Base-by-base conservation (phyloP, 345 rosid genomes). In the Firmiana major region DNA sequence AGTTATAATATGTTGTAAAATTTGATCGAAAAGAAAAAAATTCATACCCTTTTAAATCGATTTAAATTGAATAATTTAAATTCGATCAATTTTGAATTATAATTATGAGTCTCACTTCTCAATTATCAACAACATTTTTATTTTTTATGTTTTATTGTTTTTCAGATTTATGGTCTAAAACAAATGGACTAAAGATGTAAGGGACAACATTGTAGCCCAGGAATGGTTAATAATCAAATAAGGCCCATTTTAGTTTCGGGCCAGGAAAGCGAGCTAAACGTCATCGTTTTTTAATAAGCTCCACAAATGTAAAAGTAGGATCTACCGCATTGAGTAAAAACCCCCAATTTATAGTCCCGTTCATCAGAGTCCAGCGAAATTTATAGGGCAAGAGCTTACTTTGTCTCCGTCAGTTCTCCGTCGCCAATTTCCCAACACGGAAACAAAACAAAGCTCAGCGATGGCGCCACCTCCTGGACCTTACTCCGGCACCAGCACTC, bases 381-480 rank as follows among this genome's bases (percentile, higher is more conserved):
- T 67, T 24, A 16, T 68, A 77, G 79, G 79, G 79, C 75, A 24
- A 17, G 22, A 21, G 21, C 22, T 45, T 48, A 4, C 55, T 16
- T 51, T 0, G 36, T n/a, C 24, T 21, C 1, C 19, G 7, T 16
- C n/a, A 13, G 48, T 6, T 24, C n/a, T 49, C 51, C 49, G 71
- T 31, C 45, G 9, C 38, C 63, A 65, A 65, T n/a, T 40, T 34
- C 43, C 15, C 17, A 4, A 70, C 12, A 31, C 7, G 3, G 21
- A 59, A 58, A 8, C 75, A 42, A 73, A 78, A 3, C 45, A 5
- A 63, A 3, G 46, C 58, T 12, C 28, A 45, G 16, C 71, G 76
- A 89, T 90, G 98, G 77, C 95, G 82, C 86, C 88, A 4, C 94
- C 92, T 79, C 93, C 91, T 53, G 90, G 92, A 54, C 94, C 90